Conservation (phyloP, 768 basidiomycete species). For the Boletus speciosus region DNA sequence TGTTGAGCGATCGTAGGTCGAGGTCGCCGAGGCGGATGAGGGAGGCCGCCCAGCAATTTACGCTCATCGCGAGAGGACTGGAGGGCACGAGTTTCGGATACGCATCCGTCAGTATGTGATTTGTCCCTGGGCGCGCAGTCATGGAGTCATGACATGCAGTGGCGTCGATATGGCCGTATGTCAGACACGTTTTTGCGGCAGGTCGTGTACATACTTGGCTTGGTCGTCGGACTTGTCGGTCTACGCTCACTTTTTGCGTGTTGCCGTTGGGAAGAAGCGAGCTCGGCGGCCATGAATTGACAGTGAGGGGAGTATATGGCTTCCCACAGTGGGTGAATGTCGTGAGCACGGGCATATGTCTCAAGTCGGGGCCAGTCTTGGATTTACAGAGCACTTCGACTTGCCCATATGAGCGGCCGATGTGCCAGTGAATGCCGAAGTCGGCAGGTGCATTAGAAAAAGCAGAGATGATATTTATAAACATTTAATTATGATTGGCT, state of each 20-base stretch:
- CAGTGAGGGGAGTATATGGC: neutral
- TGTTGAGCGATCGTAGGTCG: conserved; percentile 42
- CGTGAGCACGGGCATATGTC: neutral
- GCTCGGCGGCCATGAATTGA: neutral
- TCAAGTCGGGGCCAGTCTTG: neutral
- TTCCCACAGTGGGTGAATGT: neutral
- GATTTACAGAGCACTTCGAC: too few species aligned
- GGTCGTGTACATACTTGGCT: neutral
- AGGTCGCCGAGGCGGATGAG: conserved; percentile 69
- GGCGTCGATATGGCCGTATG: neutral
- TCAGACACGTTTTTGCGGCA: neutral
- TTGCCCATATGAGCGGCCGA: too few species aligned
- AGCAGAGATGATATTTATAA: conserved; percentile 22
- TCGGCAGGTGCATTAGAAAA: neutral
- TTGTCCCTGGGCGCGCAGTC: neutral
- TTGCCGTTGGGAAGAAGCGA: neutral
- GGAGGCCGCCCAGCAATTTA: conserved; percentile 86
- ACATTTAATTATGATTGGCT: conserved; percentile 21
- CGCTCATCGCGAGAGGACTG: conserved; percentile 76
- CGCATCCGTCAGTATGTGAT: conserved; percentile 58
- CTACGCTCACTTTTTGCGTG: neutral
- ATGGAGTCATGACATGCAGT: neutral
- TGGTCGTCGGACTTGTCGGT: neutral
- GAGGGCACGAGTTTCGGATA: conserved; percentile 87
- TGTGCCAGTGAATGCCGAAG: neutral